phyloP scores from a whole-genome alignment of 2,329 filamentous ascomycete genomes.

The Trichoderma afroharzianum region DNA sequence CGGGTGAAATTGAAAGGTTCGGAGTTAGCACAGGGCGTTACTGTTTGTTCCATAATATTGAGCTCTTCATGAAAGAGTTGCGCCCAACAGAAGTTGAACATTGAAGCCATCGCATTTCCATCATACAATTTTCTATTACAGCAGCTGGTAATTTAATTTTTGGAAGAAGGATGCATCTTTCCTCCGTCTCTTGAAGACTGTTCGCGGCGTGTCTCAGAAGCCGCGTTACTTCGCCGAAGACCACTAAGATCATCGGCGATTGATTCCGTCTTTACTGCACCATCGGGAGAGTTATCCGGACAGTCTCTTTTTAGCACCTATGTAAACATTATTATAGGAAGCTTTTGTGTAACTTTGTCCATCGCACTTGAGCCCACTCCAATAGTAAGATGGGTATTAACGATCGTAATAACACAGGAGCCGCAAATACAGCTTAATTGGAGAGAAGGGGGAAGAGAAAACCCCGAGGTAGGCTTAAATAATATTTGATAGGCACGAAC shows the following conservation, averaged over 20 bases:
- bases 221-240: too few species aligned
- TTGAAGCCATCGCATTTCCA: too few species aligned
- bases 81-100: neutral
- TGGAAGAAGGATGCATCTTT: too few species aligned
- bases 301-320: neutral
- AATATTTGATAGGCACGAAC: too few species aligned
- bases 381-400: fast-evolving
- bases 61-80: neutral
- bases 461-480: too few species aligned
- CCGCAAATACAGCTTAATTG: too few species aligned
- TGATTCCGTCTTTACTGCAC: too few species aligned
- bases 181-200: too few species aligned
- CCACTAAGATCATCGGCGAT: too few species aligned
- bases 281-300: neutral
- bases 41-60: neutral
- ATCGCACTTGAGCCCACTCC: neutral
- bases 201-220: too few species aligned
- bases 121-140: neutral
- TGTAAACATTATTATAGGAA: neutral
- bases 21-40: neutral
- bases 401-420: neutral
- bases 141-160: too few species aligned
- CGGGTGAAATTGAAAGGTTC: neutral
- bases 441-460: too few species aligned
- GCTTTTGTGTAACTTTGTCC: neutral